A percentile compares a stretch with the other conserved stretches of the same genome.
phyloP scores from a whole-genome alignment of 495 filamentous ascomycete genomes.

The Tuber calosporum region DNA sequence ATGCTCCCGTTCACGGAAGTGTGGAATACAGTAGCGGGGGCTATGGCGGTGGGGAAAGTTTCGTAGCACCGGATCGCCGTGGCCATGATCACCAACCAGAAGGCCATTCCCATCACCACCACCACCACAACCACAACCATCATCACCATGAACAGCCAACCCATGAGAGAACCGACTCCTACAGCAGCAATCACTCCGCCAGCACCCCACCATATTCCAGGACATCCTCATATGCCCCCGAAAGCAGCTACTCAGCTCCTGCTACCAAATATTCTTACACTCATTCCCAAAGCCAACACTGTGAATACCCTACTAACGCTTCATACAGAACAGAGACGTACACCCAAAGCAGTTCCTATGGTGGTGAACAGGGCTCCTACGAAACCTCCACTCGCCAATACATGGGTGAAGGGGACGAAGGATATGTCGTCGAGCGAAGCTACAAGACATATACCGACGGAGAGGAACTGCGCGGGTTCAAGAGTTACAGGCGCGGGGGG shows the following conservation, averaged over 20 bases:
- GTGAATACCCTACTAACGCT: slow-evolving; percentile 2
- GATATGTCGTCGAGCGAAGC: slow-evolving; percentile 24
- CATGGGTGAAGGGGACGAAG: slow-evolving; percentile 7
- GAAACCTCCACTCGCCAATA: slow-evolving; percentile 8
- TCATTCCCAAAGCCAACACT: background rate
- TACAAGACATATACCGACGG: slow-evolving; percentile 10
- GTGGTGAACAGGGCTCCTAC: slow-evolving; percentile 9
- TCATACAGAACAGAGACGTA: background rate
- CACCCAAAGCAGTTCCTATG: background rate
- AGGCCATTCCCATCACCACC: background rate
- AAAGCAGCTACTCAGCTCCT: background rate
- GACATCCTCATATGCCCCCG: background rate
- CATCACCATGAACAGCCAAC: background rate
- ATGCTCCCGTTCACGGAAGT: background rate
- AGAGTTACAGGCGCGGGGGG: slow-evolving; percentile 3
- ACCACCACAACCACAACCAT: background rate
- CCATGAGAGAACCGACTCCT: background rate
- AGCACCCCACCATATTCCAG: background rate
- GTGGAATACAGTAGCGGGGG: background rate
- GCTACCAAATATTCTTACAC: background rate
- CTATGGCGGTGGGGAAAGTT: background rate
- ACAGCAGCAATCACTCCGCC: background rate
- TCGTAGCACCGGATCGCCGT: background rate
- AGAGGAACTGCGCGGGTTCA: slow-evolving; percentile 18
- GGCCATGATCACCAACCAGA: background rate